phyloP scores from a whole-genome alignment of 352 stramenopile genomes.

The Phytophthora capsici region DNA sequence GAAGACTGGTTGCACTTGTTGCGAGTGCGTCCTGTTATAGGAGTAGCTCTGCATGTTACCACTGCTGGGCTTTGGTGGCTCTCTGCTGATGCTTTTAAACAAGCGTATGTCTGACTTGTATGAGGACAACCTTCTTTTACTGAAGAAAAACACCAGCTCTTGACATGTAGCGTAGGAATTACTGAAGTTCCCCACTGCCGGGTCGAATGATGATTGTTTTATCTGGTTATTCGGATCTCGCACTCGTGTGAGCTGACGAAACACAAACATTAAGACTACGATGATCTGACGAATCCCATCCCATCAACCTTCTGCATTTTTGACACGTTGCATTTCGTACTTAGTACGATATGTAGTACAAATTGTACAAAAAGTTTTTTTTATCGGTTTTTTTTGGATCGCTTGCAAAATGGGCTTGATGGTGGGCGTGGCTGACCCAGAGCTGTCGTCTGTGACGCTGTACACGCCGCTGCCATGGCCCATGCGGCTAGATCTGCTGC shows the following conservation, averaged over 20 bases:
- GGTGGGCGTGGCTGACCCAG: conserved; percentile 58
- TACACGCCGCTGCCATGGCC: conserved; percentile 66
- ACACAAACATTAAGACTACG: conserved; percentile 83
- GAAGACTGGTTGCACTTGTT: neutral
- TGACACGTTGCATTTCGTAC: conserved; percentile 40
- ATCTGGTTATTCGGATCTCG: conserved; percentile 60
- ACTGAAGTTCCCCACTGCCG: neutral
- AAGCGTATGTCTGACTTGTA: conserved; percentile 90
- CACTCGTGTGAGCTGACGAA: conserved; percentile 72
- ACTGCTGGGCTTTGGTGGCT: conserved; percentile 6
- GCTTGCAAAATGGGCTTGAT: conserved; percentile 22
- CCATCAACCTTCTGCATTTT: conserved; percentile 3
- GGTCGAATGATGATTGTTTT: conserved; percentile 75
- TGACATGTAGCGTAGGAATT: no score
- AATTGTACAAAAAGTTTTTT: neutral
- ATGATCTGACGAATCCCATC: conserved; percentile 76
- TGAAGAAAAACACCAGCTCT: conserved; percentile 47
- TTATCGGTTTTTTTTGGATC: conserved; percentile 24
- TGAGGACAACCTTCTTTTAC: conserved; percentile 66
- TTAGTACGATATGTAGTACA: conserved; percentile 9
- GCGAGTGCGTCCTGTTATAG: conserved; percentile 7
- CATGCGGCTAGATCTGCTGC: conserved; percentile 69
- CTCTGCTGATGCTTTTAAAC: conserved; percentile 78
- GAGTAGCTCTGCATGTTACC: neutral
- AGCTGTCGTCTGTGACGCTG: conserved; percentile 60